phyloP scores from a whole-genome alignment of 2,329 filamentous ascomycete species.

The Metarhizium brunneum region DNA sequence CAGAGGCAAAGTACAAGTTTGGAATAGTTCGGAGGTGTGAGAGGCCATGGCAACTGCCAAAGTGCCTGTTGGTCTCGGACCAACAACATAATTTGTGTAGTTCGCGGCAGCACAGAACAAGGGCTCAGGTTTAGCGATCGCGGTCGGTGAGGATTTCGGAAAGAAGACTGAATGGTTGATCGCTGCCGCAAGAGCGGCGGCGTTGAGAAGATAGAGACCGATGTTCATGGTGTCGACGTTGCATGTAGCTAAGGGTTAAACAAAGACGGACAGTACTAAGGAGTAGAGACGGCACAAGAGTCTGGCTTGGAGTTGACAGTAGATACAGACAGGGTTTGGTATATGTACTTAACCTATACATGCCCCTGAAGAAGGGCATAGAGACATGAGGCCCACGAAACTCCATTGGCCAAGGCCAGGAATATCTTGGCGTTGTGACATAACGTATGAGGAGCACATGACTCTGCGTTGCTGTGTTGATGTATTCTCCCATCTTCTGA shows the following conservation, averaged over 20 bases:
- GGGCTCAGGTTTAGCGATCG: background rate
- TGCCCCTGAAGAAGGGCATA: too few relatives aligned
- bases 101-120: background rate
- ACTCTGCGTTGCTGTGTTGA: too few relatives aligned
- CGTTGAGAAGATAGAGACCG: background rate
- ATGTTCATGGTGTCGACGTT: background rate
- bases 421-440: too few relatives aligned
- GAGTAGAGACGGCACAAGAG: background rate
- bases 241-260: background rate
- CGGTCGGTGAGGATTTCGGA: background rate
- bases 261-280: background rate
- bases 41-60: background rate
- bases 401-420: too few relatives aligned
- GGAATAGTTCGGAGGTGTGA: background rate
- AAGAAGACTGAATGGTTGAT: background rate
- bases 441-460: too few relatives aligned
- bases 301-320: background rate
- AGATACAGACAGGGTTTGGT: background rate
- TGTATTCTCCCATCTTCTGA: too few relatives aligned
- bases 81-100: background rate
- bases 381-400: too few relatives aligned
- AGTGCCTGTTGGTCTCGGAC: background rate
- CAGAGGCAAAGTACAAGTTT: background rate
- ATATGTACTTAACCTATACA: background rate
- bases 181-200: background rate